Conservation (phyloP, 331 rosid species). For the Rosa hybrid region DNA sequence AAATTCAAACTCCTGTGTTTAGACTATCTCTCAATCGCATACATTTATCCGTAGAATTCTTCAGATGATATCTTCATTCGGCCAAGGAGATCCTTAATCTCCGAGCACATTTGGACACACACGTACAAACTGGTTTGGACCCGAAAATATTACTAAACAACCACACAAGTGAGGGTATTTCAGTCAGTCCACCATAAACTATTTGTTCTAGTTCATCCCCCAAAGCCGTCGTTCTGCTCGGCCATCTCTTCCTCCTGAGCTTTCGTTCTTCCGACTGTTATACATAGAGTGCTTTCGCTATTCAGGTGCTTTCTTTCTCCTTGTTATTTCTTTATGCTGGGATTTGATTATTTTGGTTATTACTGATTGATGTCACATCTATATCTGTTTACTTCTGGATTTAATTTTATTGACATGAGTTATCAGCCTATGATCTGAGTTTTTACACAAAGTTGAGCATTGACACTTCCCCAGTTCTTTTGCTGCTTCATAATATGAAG, state of each 20-base stretch:
- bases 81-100: no score
- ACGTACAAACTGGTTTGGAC: no score
- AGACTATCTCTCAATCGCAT: no score
- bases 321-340: background rate
- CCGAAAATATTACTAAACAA: no score
- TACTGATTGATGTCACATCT: background rate
- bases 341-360: background rate
- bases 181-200: background rate
- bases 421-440: background rate
- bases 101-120: no score
- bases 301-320: background rate
- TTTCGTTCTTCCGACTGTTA: background rate
- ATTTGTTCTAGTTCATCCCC: no score
- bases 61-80: no score
- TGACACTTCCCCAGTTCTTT: background rate
- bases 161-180: background rate
- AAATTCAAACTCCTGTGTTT: no score
- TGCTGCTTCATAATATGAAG: background rate
- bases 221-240: background rate
- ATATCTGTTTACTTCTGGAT: background rate
- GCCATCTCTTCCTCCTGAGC: background rate
- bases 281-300: background rate
- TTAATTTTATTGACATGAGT: background rate
- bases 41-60: no score
- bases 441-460: background rate